Percentiles rank a stretch among this genome's conserved stretches.
Conservation (phyloP, 345 rosid species). For the Chamaenerion angustifolium region DNA sequence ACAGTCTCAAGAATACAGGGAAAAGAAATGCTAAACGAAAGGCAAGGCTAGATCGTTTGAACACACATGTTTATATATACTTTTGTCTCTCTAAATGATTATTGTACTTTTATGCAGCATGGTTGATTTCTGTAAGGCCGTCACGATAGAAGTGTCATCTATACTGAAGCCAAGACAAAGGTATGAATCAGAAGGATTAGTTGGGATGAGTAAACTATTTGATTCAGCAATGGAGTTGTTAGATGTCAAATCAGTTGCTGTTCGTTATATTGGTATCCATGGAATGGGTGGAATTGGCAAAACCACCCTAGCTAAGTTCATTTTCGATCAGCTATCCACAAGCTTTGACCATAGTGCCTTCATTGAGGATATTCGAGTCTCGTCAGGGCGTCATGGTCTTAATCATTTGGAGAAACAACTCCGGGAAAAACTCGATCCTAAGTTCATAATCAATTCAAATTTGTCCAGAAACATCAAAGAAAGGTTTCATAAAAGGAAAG, state of each 20-base stretch:
- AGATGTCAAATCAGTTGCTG: background rate
- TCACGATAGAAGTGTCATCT: background rate
- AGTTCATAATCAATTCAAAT: too few species aligned
- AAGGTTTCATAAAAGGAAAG: background rate
- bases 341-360: background rate
- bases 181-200: background rate
- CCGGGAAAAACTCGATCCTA: background rate
- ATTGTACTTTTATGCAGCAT: too few species aligned
- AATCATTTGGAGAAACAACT: background rate
- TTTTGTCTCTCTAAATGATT: background rate
- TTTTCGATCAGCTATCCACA: background rate
- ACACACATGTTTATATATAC: too few species aligned
- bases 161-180: background rate
- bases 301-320: background rate
- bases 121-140: background rate
- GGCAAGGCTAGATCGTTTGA: background rate
- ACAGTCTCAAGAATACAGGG: background rate
- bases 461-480: background rate
- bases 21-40: background rate
- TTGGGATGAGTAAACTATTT: background rate
- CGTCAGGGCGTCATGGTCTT: background rate
- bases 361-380: background rate
- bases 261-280: background rate
- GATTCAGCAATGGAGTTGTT: background rate
- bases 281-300: constrained; percentile 1